A percentile compares a stretch with the other conserved stretches of the same genome.
phyloP scores from a whole-genome alignment of 345 rosid genomes.

The Gossypium stocksii region DNA sequence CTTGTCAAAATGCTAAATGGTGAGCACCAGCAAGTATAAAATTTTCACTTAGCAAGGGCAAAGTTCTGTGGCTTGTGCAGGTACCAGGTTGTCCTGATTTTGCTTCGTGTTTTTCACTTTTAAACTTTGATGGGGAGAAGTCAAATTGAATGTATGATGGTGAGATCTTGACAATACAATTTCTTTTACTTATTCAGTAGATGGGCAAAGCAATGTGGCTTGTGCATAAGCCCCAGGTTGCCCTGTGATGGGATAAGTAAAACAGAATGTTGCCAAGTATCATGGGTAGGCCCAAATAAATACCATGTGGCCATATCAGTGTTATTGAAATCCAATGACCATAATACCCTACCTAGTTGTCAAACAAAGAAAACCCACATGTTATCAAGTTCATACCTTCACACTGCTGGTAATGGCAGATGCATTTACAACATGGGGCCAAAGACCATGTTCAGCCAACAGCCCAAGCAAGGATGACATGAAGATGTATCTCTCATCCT shows the following conservation, averaged over 20 bases:
- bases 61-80: background rate
- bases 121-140: background rate
- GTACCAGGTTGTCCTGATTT: background rate
- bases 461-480: constrained; percentile 84
- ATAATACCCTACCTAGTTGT: background rate
- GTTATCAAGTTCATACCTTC: constrained; percentile 48
- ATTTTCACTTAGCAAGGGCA: background rate
- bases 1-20: background rate
- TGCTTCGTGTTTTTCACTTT: background rate
- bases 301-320: background rate
- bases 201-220: background rate
- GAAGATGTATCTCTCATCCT: constrained; percentile 78
- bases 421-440: constrained; percentile 72
- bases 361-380: background rate
- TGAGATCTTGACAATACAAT: background rate
- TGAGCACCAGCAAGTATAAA: background rate
- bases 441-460: constrained; percentile 70
- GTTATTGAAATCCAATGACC: background rate
- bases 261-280: background rate
- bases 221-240: background rate
- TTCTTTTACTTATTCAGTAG: background rate
- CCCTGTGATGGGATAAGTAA: background rate
- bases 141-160: background rate
- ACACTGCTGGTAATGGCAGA: constrained; percentile 55
- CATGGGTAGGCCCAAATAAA: background rate